Base-by-base conservation (phyloP, 345 rosid species). In the Rhizophora mangle region DNA sequence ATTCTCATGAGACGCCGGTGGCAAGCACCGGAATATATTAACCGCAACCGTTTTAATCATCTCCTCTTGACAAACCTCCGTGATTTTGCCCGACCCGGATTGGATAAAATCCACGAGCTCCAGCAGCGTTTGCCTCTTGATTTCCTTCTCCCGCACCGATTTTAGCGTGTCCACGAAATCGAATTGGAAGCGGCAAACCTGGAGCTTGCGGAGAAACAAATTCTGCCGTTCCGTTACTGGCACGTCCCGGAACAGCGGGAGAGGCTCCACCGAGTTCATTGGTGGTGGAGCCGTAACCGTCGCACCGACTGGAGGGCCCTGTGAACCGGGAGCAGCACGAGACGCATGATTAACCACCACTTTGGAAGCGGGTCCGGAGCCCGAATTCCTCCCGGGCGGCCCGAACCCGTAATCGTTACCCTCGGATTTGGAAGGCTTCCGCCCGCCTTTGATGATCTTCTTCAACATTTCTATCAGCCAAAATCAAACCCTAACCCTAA, bases 71-170 rank as follows among this genome's bases (percentile, higher is more conserved):
- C 95, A 90, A 64, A 53, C 46, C 72, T 90, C 96, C 5, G 81
- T 79, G 65, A 92, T 81, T 71, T 82, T 92, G 53, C 89, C 85
- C 4, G 95, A 79, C 27, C 93, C 93, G 5, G 98, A 88, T 71
- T 92, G 98, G 18, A 90, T 87, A 63, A 82, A 84, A 80, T 90
- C 98, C 27, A 88, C 87, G 1, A 92, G 88, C 75, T 92, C 96
- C 70, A 90, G 11, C 34, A 92, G 81, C 1, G 95, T 85, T 56
- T 88, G 95, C 63, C 98, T 74, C 69, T 92, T 92, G 60, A 92
- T 87, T 80, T 92, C 98, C 82, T 90, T 92, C 72, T 92, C 93
- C 0, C 95, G 82, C 5, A 80, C 87, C 9, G 79, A 75, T 71
- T 82, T 87, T 72, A 84, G 15, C 4, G 89, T 69, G 36, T 90